Conservation (phyloP, 768 basidiomycete genomes). For the Tephrocybe sp. region DNA sequence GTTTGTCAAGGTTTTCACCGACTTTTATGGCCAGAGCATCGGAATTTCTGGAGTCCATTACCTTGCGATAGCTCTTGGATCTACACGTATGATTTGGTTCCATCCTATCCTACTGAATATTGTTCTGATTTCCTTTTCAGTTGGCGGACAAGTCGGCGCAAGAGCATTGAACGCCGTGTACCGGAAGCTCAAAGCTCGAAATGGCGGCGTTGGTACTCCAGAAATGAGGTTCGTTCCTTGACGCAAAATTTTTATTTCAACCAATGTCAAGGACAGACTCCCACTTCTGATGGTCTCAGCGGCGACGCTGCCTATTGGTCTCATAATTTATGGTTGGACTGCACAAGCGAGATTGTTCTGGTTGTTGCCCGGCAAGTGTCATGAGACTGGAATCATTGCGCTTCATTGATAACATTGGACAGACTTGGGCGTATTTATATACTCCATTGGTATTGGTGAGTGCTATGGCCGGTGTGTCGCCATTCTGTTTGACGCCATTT, state of each 20-base stretch:
- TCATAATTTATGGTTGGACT: constrained; percentile 66
- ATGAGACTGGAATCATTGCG: no score
- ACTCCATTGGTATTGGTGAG: constrained; percentile 47
- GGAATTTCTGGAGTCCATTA: constrained; percentile 66
- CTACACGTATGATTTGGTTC: constrained; percentile 36
- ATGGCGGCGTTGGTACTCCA: constrained; percentile 53
- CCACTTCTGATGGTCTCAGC: constrained; percentile 47
- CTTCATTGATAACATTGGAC: constrained; percentile 1
- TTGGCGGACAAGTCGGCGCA: constrained; percentile 41
- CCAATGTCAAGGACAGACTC: constrained; percentile 17
- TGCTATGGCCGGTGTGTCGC: constrained; percentile 8
- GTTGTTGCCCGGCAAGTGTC: constrained; percentile 52
- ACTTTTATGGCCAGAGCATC: constrained; percentile 43
- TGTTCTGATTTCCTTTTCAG: constrained; percentile 9
- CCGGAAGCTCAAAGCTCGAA: constrained; percentile 39
- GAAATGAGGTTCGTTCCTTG: constrained; percentile 41
- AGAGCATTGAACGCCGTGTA: constrained; percentile 49
- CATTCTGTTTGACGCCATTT: neutral
- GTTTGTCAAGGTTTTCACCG: constrained; percentile 51
- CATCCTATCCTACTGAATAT: neutral
- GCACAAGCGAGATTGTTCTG: constrained; percentile 50
- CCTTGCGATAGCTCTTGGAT: constrained; percentile 57
- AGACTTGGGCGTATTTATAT: constrained; percentile 44
- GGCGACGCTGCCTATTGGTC: constrained; percentile 55
- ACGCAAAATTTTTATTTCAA: neutral